Evolutionary conservation across 2,329 filamentous ascomycete genomes (phyloP).

Genomic region (Rutstroemia sp.): DNA sequence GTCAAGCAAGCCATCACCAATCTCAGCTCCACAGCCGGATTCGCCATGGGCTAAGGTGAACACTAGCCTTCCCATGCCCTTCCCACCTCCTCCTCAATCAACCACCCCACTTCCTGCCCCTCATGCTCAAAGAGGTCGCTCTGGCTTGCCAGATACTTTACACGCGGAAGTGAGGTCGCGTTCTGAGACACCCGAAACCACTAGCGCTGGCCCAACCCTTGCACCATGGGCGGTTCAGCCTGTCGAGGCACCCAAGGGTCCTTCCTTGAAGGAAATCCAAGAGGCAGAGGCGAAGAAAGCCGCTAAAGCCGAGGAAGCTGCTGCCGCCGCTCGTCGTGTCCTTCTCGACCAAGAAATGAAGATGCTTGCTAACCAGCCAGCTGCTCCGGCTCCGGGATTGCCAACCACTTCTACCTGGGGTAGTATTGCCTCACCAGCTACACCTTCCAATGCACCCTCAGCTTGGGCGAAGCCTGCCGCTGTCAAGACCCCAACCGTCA

Average conservation of each 20-base stretch:
- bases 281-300: constrained; percentile 91
- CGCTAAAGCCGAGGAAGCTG: constrained; percentile 77
- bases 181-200: constrained; percentile 65
- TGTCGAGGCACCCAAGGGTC: constrained; percentile 68
- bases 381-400: constrained; percentile 64
- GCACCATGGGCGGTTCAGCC: constrained; percentile 94
- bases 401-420: constrained; percentile 83
- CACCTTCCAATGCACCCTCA: constrained; percentile 24
- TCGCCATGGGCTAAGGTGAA: constrained; percentile 54
- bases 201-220: constrained; percentile 52
- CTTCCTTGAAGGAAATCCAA: constrained; percentile 93
- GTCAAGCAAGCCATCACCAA: constrained; percentile 49
- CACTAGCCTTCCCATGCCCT: constrained; percentile 67
- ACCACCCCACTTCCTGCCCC: constrained; percentile 81
- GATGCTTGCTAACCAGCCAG: constrained; percentile 47
- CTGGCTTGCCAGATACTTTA: constrained; percentile 72
- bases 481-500: constrained; percentile 32
- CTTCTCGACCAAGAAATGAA: constrained; percentile 71
- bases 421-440: constrained; percentile 30
- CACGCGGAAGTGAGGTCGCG: constrained; percentile 60
- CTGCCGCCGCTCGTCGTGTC: constrained; percentile 68
- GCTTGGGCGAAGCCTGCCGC: constrained; percentile 43
- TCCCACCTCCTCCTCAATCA: constrained; percentile 59
- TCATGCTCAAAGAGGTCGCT: constrained; percentile 75
- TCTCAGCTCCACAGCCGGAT: constrained; percentile 35